phyloP scores from a whole-genome alignment of 768 basidiomycete genomes.

The Inosperma sp. region DNA sequence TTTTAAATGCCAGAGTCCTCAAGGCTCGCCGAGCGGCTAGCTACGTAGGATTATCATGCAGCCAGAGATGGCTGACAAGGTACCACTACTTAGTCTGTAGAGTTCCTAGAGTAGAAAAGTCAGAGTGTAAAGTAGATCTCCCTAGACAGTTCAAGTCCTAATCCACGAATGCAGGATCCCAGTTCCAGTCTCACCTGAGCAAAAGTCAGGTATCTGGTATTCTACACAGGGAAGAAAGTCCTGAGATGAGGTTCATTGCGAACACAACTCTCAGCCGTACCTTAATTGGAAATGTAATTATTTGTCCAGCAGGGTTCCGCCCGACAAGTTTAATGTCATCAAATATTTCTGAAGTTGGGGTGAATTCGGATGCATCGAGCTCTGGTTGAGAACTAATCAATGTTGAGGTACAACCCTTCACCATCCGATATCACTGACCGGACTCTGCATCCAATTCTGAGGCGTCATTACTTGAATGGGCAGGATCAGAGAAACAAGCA shows the following conservation, averaged over 20 bases:
- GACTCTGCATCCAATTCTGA: slow-evolving; percentile 1
- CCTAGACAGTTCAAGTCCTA: slow-evolving; percentile 41
- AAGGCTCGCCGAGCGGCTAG: too few relatives aligned
- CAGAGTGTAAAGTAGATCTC: slow-evolving; percentile 35
- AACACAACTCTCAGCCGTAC: slow-evolving; percentile 11
- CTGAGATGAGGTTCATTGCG: background rate
- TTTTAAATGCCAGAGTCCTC: too few relatives aligned
- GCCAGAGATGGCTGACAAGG: background rate
- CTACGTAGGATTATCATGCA: too few relatives aligned
- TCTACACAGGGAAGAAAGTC: slow-evolving; percentile 8
- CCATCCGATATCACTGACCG: slow-evolving; percentile 1
- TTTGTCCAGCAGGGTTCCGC: slow-evolving; percentile 14
- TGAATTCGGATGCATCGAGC: background rate
- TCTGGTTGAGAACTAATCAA: too few relatives aligned
- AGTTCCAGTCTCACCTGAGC: slow-evolving; percentile 31
- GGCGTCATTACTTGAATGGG: slow-evolving; percentile 41
- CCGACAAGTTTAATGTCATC: slow-evolving; percentile 13
- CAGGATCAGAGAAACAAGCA: slow-evolving; percentile 63
- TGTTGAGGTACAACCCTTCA: too few relatives aligned
- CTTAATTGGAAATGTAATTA: slow-evolving; percentile 23
- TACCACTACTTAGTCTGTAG: background rate
- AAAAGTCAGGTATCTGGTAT: slow-evolving; percentile 26
- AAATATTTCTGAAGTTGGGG: slow-evolving; percentile 7
- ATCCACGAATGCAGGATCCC: slow-evolving; percentile 38
- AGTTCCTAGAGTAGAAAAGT: background rate